Evolutionary conservation across 257 asterid species (phyloP), one percentile per base, ranked within the genome.

Genomic region (Solanum clarkiae): DNA sequence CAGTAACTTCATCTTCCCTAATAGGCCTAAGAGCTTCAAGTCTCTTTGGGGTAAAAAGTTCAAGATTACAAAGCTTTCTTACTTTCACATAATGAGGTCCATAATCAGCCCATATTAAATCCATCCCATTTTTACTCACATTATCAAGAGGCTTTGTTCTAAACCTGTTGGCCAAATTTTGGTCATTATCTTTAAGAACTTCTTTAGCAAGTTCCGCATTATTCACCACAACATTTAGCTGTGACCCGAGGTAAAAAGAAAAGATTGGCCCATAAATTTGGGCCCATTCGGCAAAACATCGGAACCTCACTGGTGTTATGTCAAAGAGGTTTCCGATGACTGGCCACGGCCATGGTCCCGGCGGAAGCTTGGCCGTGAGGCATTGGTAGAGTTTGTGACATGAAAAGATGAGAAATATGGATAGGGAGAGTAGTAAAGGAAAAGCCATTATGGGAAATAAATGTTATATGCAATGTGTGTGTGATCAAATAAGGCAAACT

Each of bases 71-170:
- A 22, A 95, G 69, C 82, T 95, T 95, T 81, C 99, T 88, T 3
- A 95, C 99, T 80, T 93, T 95, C 0, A 95, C 99, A 60, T 94
- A 93, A 86, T 95, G 99, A 0, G 98, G 95, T 0, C 99, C 98
- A 42, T 94, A 95, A 70, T 94, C 99, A 4, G 98, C 90, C 99
- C 99, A 95, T 24, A 95, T 93, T 86, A 95, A 87, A 62, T 95
- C 99, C 91, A 88, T 88, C 11, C 97, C 98, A 80, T 91, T 89
- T 86, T 91, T 92, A 88, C 97, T 94, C 87, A 93, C 86, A 84
- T 89, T 93, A 10, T 87, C 87, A 44, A 87, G 72, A 1, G 86
- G 59, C 1, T 84, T 68, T 17, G 80, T 87, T 57, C 91, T 53
- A 62, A 82, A 87, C 88, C 91, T 81, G 29, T 87, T 87, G 7